Evolutionary conservation across 345 rosid species (phyloP).

Genomic region (Eucalyptus paniculata): DNA sequence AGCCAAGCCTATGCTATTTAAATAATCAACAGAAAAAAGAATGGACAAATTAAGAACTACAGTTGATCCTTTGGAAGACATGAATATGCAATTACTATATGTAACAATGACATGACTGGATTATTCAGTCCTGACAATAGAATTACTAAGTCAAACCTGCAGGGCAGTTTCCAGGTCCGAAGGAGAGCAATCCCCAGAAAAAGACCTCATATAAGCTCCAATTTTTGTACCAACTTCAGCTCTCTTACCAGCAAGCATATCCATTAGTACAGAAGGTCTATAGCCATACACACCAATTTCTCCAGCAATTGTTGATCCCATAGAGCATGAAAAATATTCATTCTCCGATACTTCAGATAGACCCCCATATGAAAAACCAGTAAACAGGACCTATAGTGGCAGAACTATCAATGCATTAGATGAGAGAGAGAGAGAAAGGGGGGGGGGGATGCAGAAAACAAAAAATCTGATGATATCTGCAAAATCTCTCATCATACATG

Average conservation of each 20-base stretch:
- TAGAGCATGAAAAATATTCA: slow-evolving; percentile 70
- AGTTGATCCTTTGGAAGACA: neutral
- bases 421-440: fast-evolving
- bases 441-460: neutral
- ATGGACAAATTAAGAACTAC: neutral
- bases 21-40: neutral
- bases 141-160: slow-evolving; percentile 42
- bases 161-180: slow-evolving; percentile 81
- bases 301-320: slow-evolving; percentile 86
- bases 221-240: slow-evolving; percentile 72
- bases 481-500: neutral
- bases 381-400: slow-evolving; percentile 59
- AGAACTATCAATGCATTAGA: neutral
- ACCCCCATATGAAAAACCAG: slow-evolving; percentile 94
- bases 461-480: neutral
- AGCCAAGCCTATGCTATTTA: neutral
- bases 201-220: slow-evolving; percentile 76
- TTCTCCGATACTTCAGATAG: slow-evolving; percentile 79
- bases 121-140: neutral
- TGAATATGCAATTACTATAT: neutral
- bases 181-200: slow-evolving; percentile 88
- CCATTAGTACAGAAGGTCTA: slow-evolving; percentile 73
- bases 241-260: slow-evolving; percentile 97
- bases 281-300: slow-evolving; percentile 90
- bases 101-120: neutral